These are phyloP conservation scores for Lasiosphaeria hispida DNA, from an alignment of 495 filamentous ascomycete genomes.

Conservation along the genomic window DNA sequence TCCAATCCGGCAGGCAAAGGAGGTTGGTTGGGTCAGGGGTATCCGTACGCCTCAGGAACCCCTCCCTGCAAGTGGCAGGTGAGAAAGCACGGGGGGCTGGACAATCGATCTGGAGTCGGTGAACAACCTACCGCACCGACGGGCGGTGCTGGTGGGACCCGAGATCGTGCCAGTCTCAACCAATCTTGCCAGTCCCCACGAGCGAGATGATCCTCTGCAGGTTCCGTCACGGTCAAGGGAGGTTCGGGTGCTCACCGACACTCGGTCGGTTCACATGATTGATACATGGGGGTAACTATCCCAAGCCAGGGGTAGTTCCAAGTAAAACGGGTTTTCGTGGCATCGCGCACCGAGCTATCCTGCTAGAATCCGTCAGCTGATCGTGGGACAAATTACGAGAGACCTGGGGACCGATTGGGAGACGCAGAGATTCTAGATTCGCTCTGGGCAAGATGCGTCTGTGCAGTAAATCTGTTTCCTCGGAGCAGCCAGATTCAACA, in stretches of 20 bases:
- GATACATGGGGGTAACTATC: not conserved
- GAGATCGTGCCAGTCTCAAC: no score
- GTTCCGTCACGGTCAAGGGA: not conserved
- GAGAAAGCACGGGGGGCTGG: no score
- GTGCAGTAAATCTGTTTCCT: not conserved
- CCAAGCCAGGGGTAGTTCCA: not conserved
- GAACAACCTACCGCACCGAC: no score
- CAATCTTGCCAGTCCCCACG: no score
- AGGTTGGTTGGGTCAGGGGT: no score
- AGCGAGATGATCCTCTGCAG: no score
- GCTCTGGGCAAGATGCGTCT: not conserved
- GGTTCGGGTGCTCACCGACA: not conserved
- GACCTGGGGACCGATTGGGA: not conserved
- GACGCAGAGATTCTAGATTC: not conserved
- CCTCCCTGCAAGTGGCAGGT: no score
- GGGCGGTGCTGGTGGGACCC: no score
- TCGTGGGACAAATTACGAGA: conserved; percentile 15
- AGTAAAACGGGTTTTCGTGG: conserved; percentile 2
- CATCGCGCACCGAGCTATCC: not conserved
- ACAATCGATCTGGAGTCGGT: no score
- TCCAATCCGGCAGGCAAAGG: no score
- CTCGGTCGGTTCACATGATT: not conserved
- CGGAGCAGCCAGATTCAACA: not conserved
- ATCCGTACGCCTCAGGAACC: no score
- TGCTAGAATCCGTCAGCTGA: not conserved